Evolutionary conservation across 1,139 yeast genomes (phyloP), one percentile per base, ranked within the genome.

Genomic region (Pichia sp.): DNA sequence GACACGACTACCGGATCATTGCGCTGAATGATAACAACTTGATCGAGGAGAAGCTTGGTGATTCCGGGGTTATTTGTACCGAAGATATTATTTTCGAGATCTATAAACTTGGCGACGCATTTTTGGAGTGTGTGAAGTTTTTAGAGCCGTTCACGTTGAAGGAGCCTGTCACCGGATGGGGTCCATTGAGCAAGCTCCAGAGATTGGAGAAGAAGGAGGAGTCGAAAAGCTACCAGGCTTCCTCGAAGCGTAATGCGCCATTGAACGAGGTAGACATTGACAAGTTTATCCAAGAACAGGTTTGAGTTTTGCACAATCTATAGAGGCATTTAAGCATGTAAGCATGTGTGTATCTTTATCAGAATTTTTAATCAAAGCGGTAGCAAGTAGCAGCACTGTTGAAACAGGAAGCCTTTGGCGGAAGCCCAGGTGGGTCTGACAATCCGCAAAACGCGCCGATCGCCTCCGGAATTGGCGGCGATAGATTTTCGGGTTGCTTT

Each of bases 11-110:
- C 50, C 57, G 56, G 15, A 51, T 57, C 10, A 67, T 79, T 47
- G 77, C 81, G 47, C 51, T 87, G 63, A 87, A 86, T 67, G 89
- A 85, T 70, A 87, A 87, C 73, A 84, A 81, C 63, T 72, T 82
- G 47, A 85, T 87, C 50, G 95, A 87, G 72, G 90, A 86, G 64
- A 74, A 76, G 66, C 76, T 87, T 59, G 92, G 88, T 36, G 82
- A 82, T 42, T 72, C 75, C 55, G 93, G 93, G 16, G 75, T 85
- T 59, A 82, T 87, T 61, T 87, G 95, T 80, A 79, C 85, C 45
- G 95, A 87, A 72, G 95, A 87, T 70, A 75, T 87, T 57, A 80
- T 87, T 55, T 89, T 84, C 66, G 93, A 87, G 70, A 75, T 87
- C 55, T 77, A 75, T 43, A 70, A 82, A 19, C 67, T 85, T 62